phyloP scores from a whole-genome alignment of 139 green algal species.

The Nannochloris sp. region DNA sequence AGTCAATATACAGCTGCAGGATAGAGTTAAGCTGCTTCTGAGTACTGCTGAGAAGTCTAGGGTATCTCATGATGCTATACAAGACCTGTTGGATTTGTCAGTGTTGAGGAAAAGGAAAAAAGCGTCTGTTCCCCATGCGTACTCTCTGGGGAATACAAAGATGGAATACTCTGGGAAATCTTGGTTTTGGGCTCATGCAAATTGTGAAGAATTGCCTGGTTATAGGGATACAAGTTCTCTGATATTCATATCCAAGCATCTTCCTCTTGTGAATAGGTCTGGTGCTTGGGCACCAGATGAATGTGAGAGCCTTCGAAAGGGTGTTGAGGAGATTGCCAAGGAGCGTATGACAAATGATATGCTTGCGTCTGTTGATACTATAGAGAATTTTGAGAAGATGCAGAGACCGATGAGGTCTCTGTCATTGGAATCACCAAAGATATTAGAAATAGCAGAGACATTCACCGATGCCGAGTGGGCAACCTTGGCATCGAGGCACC shows the following conservation, averaged over 20 bases:
- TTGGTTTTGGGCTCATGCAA: slow-evolving; percentile 8
- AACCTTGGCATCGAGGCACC: slow-evolving; percentile 8
- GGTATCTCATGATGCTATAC: too few species aligned
- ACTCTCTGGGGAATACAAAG: not conserved
- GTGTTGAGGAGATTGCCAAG: slow-evolving; percentile 26
- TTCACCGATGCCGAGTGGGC: slow-evolving; percentile 19
- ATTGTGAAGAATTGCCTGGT: not conserved
- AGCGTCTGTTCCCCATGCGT: not conserved
- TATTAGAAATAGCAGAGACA: slow-evolving; percentile 6
- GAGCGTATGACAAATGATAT: slow-evolving; percentile 6
- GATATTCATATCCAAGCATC: not conserved
- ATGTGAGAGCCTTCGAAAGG: slow-evolving; percentile 13
- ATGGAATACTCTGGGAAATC: slow-evolving; percentile 1
- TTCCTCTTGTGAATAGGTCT: not conserved
- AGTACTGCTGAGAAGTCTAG: not conserved
- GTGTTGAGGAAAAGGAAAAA: not conserved
- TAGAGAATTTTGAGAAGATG: slow-evolving; percentile 6
- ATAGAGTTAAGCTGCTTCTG: not conserved
- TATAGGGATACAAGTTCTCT: not conserved
- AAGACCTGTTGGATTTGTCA: too few species aligned
- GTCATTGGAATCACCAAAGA: slow-evolving; percentile 6
- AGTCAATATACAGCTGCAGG: slow-evolving; percentile 3
- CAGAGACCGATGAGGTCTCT: slow-evolving; percentile 13
- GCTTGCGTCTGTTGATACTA: not conserved
- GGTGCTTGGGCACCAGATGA: slow-evolving; percentile 21